Percentiles rank a stretch among this genome's conserved stretches.
These are phyloP conservation scores for Penicillium goetzii DNA, from an alignment of 495 filamentous ascomycete species.

Conservation along the genomic window DNA sequence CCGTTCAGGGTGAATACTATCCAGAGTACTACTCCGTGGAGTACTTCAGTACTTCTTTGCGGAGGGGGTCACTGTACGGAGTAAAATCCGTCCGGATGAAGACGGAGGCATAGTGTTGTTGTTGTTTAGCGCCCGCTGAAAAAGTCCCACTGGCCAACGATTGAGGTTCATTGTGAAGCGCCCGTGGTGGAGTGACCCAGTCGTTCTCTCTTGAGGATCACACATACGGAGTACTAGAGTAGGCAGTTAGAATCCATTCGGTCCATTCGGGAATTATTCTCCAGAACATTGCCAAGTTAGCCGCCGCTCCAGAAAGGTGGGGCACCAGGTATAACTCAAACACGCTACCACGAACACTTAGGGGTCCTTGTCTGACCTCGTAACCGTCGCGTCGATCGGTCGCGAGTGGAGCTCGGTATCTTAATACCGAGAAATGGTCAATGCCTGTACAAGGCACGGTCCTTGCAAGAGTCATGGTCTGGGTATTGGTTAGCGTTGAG, in stretches of 20 bases:
- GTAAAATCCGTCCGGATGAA: not conserved
- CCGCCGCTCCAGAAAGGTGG: slow-evolving; percentile 28
- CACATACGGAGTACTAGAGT: not conserved
- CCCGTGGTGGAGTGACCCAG: slow-evolving; percentile 6
- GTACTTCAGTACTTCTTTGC: not conserved
- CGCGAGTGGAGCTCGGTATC: slow-evolving; percentile 2
- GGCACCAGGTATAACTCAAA: slow-evolving; percentile 31
- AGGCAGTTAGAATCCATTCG: not conserved
- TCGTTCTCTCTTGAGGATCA: not conserved
- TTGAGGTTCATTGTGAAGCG: slow-evolving; percentile 6
- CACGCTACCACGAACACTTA: slow-evolving; percentile 35
- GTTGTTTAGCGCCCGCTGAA: slow-evolving; percentile 1
- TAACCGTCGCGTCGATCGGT: slow-evolving; percentile 18
- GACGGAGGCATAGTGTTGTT: not conserved
- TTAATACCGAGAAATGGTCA: not conserved
- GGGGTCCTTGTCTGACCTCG: slow-evolving; percentile 13
- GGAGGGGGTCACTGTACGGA: not conserved
- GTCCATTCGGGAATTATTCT: not conserved
- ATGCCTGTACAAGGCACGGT: not conserved
- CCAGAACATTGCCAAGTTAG: slow-evolving; percentile 25
- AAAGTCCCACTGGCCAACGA: not conserved
- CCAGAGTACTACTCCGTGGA: not conserved
- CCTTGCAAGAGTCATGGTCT: not conserved
- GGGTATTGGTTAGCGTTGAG: not conserved
- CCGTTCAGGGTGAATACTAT: not conserved